These are phyloP conservation scores for Daldinia bambusicola DNA, from an alignment of 495 filamentous ascomycete species.

Conservation along the genomic window DNA sequence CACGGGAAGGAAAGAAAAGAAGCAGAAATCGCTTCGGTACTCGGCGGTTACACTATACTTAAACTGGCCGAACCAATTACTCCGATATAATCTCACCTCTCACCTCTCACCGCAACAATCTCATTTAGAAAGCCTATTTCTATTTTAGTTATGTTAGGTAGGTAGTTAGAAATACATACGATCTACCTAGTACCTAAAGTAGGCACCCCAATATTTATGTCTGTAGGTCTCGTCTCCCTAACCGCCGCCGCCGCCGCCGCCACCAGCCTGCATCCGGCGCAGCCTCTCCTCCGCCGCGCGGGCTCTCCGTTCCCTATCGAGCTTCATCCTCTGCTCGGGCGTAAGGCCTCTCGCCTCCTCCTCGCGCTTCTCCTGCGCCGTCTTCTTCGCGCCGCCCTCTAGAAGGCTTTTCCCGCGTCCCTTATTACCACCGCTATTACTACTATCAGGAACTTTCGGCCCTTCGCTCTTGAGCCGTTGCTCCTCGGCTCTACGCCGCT, in stretches of 20 bases:
- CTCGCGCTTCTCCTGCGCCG: constrained; percentile 77
- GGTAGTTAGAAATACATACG: no score
- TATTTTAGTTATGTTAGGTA: not conserved
- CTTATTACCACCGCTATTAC: constrained; percentile 49
- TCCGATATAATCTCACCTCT: no score
- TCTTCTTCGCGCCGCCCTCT: constrained; percentile 65
- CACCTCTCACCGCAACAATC: not conserved
- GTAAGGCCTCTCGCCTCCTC: constrained; percentile 87
- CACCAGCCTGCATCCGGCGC: constrained; percentile 64
- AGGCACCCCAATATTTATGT: no score
- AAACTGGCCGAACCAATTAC: not conserved
- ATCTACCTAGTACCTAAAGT: no score
- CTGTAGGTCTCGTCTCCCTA: no score
- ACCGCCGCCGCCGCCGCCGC: no score
- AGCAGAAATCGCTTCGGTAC: not conserved
- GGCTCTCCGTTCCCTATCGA: constrained; percentile 84
- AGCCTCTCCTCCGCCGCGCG: constrained; percentile 90
- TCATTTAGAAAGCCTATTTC: not conserved
- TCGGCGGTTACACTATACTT: not conserved
- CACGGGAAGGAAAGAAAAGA: not conserved
- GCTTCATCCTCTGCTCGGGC: constrained; percentile 78
- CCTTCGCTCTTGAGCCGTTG: constrained; percentile 67
- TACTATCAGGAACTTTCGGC: constrained; percentile 50
- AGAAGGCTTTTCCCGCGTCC: constrained; percentile 57
- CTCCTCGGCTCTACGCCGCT: constrained; percentile 72